Conservation (phyloP, 306 rosid genomes). For the Rosa multiflora region DNA sequence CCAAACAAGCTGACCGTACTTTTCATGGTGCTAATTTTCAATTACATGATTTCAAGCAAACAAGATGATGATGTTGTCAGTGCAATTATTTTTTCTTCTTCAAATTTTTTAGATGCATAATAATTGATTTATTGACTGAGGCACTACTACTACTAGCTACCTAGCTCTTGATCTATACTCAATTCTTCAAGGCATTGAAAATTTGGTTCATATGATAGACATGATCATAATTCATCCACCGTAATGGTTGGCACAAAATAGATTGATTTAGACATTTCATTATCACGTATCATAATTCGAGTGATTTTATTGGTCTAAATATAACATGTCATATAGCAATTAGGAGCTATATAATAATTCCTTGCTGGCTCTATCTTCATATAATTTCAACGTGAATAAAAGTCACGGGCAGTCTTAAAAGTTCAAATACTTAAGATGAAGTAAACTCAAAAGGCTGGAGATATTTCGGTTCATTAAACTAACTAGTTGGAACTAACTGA, state of each 20-base stretch:
- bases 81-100: not conserved
- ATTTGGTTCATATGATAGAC: not conserved
- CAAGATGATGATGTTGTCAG: conserved; percentile 10
- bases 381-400: too few species aligned
- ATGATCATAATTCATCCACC: not conserved
- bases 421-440: too few species aligned
- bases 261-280: conserved; percentile 7
- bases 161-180: not conserved
- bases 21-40: conserved; percentile 19
- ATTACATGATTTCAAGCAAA: conserved; percentile 11
- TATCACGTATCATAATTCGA: too few species aligned
- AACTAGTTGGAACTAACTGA: too few species aligned
- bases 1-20: conserved; percentile 22
- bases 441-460: too few species aligned
- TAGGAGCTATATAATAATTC: too few species aligned
- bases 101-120: conserved; percentile 1
- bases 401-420: too few species aligned
- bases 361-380: too few species aligned
- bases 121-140: conserved; percentile 18
- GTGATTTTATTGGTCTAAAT: too few species aligned
- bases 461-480: too few species aligned
- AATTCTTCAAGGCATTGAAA: not conserved
- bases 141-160: not conserved
- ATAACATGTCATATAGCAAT: too few species aligned
- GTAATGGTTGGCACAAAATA: conserved; percentile 6